Conservation (phyloP, 2,329 filamentous ascomycete genomes). For the Cadophora sp. region DNA sequence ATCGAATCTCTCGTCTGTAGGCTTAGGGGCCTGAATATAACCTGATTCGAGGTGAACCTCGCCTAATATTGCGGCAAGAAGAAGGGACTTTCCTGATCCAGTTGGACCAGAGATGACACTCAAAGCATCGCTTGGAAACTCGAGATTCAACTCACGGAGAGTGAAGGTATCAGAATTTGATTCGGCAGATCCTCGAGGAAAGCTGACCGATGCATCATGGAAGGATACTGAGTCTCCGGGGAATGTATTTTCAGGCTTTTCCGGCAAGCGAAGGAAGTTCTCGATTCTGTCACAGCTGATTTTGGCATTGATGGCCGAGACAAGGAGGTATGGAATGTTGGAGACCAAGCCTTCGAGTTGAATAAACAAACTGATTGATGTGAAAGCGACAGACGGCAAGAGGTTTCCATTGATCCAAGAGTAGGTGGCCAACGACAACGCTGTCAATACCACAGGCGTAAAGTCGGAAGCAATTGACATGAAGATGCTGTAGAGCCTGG, state of each 20-base stretch:
- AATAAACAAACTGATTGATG: slow-evolving; percentile 75
- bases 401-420: slow-evolving; percentile 66
- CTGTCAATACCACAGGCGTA: slow-evolving; percentile 74
- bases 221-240: slow-evolving; percentile 67
- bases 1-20: slow-evolving; percentile 55
- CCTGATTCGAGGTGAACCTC: slow-evolving; percentile 74
- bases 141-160: slow-evolving; percentile 67
- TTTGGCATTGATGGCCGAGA: slow-evolving; percentile 71
- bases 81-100: slow-evolving; percentile 76
- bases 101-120: slow-evolving; percentile 79
- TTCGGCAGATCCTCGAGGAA: slow-evolving; percentile 48
- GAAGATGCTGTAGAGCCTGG: slow-evolving; percentile 27
- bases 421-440: slow-evolving; percentile 72
- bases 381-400: slow-evolving; percentile 76
- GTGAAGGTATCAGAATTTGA: slow-evolving; percentile 61
- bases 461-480: slow-evolving; percentile 62
- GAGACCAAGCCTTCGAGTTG: slow-evolving; percentile 72
- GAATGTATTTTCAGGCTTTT: slow-evolving; percentile 61
- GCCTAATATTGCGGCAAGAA: slow-evolving; percentile 75
- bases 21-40: slow-evolving; percentile 58
- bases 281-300: slow-evolving; percentile 76
- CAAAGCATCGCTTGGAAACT: slow-evolving; percentile 71
- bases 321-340: slow-evolving; percentile 73
- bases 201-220: slow-evolving; percentile 70
- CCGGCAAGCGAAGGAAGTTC: slow-evolving; percentile 70